phyloP scores from a whole-genome alignment of 768 basidiomycete species.

The Calocera cornea region DNA sequence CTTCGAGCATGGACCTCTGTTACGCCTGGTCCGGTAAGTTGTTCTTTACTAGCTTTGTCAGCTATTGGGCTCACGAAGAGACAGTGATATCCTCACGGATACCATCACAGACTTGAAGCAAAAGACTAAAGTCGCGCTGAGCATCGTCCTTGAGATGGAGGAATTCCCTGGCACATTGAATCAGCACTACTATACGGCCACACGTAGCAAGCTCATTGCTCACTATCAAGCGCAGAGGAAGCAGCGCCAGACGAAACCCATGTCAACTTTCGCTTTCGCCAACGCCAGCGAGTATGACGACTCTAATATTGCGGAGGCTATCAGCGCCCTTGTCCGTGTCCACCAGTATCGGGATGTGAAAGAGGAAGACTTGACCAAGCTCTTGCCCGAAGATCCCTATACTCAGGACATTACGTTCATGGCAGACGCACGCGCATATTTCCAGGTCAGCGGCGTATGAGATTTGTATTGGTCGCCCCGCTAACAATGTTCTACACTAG shows the following conservation, averaged over 20 bases:
- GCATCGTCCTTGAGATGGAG: background rate
- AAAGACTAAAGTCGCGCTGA: background rate
- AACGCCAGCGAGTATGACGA: background rate
- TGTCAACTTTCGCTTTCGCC: background rate
- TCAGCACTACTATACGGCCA: background rate
- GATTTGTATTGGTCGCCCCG: background rate
- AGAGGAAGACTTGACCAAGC: constrained; percentile 34
- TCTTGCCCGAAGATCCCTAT: constrained; percentile 35
- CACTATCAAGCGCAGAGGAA: background rate
- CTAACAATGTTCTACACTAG: background rate
- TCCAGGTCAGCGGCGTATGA: constrained; percentile 33
- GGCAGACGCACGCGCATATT: constrained; percentile 59
- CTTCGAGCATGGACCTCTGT: background rate
- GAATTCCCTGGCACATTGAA: background rate
- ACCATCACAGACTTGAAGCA: background rate
- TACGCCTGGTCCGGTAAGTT: background rate
- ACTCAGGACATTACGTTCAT: constrained; percentile 37
- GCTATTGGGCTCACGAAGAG: background rate
- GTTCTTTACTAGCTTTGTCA: background rate
- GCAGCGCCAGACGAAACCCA: background rate
- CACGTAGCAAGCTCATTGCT: background rate
- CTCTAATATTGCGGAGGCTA: background rate
- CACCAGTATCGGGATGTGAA: constrained; percentile 15
- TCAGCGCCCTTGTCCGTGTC: background rate
- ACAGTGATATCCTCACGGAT: background rate